Percentiles rank a stretch among this genome's conserved stretches.
Evolutionary conservation across 805 yeast genomes (phyloP).

Genomic region (Allodekkera sacchari): DNA sequence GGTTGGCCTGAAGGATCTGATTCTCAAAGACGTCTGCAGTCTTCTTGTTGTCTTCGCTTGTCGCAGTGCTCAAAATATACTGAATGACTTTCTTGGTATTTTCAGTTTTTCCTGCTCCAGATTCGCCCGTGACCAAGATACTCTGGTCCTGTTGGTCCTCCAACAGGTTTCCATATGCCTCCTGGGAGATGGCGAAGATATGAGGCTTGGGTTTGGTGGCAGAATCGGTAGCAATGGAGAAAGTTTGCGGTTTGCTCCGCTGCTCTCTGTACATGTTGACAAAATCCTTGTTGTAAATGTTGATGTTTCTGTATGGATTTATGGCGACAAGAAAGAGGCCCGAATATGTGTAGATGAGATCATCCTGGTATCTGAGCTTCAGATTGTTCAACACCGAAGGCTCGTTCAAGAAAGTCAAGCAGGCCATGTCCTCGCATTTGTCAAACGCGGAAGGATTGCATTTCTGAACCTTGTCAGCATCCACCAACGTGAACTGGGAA

Average conservation of each 20-base stretch:
- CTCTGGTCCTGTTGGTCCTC: constrained; percentile 72
- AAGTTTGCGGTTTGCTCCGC: constrained; percentile 2
- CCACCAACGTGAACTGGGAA: constrained; percentile 21
- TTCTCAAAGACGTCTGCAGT: constrained; percentile 53
- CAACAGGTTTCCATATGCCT: constrained; percentile 70
- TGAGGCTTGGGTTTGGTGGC: constrained; percentile 53
- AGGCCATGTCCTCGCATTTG: constrained; percentile 91
- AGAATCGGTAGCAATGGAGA: neutral
- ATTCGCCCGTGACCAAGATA: constrained; percentile 95
- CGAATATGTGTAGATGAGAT: constrained; percentile 84
- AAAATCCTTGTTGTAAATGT: constrained; percentile 57
- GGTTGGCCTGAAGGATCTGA: constrained; percentile 88
- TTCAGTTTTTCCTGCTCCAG: constrained; percentile 99
- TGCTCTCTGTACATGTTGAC: constrained; percentile 37
- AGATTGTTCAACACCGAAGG: constrained; percentile 90
- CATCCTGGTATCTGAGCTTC: constrained; percentile 65
- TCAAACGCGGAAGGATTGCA: constrained; percentile 90
- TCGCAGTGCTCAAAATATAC: constrained; percentile 73
- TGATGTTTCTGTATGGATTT: constrained; percentile 76
- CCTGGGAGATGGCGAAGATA: constrained; percentile 83
- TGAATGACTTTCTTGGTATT: constrained; percentile 93
- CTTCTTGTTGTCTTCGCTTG: constrained; percentile 15
- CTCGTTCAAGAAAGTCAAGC: constrained; percentile 86
- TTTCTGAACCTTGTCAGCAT: constrained; percentile 40
- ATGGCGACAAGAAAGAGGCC: constrained; percentile 93